Evolutionary conservation across 129 eudicot species (phyloP), one percentile per base, ranked within the genome.

Genomic region (Tagetes erecta): DNA sequence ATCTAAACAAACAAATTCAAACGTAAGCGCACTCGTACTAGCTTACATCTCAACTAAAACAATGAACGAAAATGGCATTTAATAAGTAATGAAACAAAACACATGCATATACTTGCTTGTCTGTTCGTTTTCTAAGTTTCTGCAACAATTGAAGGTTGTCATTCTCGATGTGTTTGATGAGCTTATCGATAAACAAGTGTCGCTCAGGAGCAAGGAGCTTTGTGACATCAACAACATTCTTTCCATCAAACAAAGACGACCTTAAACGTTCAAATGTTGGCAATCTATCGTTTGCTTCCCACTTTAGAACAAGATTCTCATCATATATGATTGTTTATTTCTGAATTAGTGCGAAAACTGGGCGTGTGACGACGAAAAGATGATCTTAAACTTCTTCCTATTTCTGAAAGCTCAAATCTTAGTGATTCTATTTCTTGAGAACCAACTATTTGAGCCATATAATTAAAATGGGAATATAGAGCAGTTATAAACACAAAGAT

Each of bases 71-170:
- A 44, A 8, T 1, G 51, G 10, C 3, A 2, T 39, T 2, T 8
- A 36, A 35, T 30, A 44, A 46, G 60, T 36, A 62, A 13, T 35
- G 33, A 64, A 58, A 66, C 4, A 30, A 41, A 6, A 62, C n/a
- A 20, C 27, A 20, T 20, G 33, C 9, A 8, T 59, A 80, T 3
- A 20, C 62, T 44, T 78, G 83, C 93, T 62, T 85, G 69, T 85
- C 87, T n/a, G 82, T 78, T 83, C 95, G 78, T 65, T 81, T 74
- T 57, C 89, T 83, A 8, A 83, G 79, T 56, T 88, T 85, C 47
- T 81, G 88, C 84, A 88, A 63, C 74, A 88, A 74, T 12, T 62
- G 78, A 52, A 83, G 88, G 74, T 88, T 88, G 74, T 88, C 95
- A 63, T 78, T 75, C 70, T 88, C 90, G 64, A 88, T 85, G 70